Base-by-base conservation (phyloP, 164 flowering plant species). In the grape (Vitis vinifera) region DNA sequence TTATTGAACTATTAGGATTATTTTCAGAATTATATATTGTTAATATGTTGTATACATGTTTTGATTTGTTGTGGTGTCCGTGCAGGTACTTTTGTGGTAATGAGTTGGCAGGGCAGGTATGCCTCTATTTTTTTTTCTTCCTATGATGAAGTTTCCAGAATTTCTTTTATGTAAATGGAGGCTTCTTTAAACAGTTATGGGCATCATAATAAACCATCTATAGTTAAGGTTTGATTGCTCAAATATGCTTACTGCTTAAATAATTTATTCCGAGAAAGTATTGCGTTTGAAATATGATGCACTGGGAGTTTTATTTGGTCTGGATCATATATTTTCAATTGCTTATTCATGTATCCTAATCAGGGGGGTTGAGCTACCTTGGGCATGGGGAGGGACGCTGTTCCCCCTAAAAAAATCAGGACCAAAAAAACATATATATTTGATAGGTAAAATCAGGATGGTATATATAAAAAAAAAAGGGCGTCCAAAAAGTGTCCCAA, bases 61-160 rank as follows among this genome's bases (percentile, higher is more conserved):
- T 51, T 60, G 52, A 63, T 71, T 31, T 17, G 30, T 55, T 51
- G 55, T 68, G 17, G 61, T 76, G 53, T 71, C 57, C 59, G 2
- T 78, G 82, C 91, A 93, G 98, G 88, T 74, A 68, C 55, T 91
- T 91, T 73, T 75, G 77, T 77, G 86, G 86, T n/a, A 85, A 68
- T 59, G 97, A 91, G 30, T 70, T 74, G 74, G 61, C 77, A 37
- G 87, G 88, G 8, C 92, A 90, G 97, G 98, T 91, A 86, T 29
- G n/a, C 27, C 27, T 1, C 8, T 2, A 31, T 31, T 62, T 44
- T 65, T 5, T 64, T 63, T 60, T 48, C 10, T 13, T 47, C 16
- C 31, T 11, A 29, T 3, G 44, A 31, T 29, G 59, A 37, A 0
- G 16, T 44, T 66, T 27, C 9, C 19, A 10, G 51, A 15, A 16